phyloP scores from a whole-genome alignment of 306 rosid species.

The Pterocarpus santalinus region DNA sequence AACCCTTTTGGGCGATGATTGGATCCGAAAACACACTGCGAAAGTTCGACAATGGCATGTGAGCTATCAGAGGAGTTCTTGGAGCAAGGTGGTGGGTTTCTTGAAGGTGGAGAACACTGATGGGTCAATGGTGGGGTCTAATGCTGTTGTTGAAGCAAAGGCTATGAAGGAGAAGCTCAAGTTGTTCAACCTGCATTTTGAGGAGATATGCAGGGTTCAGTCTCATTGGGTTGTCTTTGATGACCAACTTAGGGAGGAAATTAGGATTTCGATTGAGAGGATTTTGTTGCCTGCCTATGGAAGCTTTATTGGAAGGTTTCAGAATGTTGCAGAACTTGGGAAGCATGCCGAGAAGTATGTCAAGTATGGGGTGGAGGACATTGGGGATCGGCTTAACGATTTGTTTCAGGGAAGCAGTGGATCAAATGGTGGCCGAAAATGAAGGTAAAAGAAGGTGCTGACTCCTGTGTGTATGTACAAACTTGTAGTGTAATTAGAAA shows the following conservation, averaged over 20 bases:
- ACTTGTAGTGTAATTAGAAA: constrained; percentile 47
- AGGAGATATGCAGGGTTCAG: constrained; percentile 22
- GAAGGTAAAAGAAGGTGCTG: constrained; percentile 44
- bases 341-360: constrained; percentile 60
- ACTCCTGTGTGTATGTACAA: constrained; percentile 42
- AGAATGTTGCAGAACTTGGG: constrained; percentile 48
- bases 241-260: constrained; percentile 62
- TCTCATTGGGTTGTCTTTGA: constrained; percentile 48
- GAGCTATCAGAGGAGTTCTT: constrained; percentile 70
- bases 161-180: constrained; percentile 74
- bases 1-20: background rate
- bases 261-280: constrained; percentile 56
- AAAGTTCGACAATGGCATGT: constrained; percentile 59
- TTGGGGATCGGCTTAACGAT: constrained; percentile 57
- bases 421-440: constrained; percentile 68
- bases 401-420: constrained; percentile 51
- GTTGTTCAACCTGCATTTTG: constrained; percentile 43
- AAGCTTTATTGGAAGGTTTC: constrained; percentile 63
- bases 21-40: constrained; percentile 26
- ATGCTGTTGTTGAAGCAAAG: constrained; percentile 37
- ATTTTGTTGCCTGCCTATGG: constrained; percentile 64
- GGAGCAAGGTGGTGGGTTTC: constrained; percentile 64
- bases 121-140: constrained; percentile 43
- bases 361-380: constrained; percentile 52
- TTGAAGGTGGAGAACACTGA: constrained; percentile 56